phyloP scores from a whole-genome alignment of 2,329 filamentous ascomycete species.

The Botrytis medusae region DNA sequence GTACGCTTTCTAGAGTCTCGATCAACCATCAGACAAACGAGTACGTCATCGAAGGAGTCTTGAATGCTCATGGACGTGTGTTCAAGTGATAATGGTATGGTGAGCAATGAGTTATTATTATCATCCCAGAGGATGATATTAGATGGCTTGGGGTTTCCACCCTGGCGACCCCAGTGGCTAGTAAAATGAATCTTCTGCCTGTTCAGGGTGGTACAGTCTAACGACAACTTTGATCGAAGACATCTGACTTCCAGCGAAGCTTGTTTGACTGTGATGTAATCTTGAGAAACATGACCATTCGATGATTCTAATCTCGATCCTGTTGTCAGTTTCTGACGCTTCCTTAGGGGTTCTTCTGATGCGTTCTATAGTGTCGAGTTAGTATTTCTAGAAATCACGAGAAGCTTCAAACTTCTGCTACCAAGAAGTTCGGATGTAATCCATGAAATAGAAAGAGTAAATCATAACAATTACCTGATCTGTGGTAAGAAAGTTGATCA shows the following conservation, averaged over 20 bases:
- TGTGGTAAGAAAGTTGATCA: slow-evolving; percentile 4
- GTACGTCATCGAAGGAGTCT: slow-evolving; percentile 29
- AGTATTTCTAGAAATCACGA: neutral
- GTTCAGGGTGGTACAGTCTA: slow-evolving; percentile 22
- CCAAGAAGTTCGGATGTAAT: neutral
- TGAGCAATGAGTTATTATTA: slow-evolving; percentile 25
- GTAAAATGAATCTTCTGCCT: slow-evolving; percentile 27
- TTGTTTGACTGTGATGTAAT: slow-evolving; percentile 35
- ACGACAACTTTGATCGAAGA: slow-evolving; percentile 23
- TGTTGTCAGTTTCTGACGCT: slow-evolving; percentile 29
- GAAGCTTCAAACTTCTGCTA: neutral
- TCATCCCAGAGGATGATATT: slow-evolving; percentile 33
- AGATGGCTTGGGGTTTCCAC: slow-evolving; percentile 5
- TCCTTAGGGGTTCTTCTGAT: slow-evolving; percentile 30
- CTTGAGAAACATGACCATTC: slow-evolving; percentile 19
- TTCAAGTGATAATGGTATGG: slow-evolving; percentile 23
- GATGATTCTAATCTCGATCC: neutral
- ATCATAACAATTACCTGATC: slow-evolving; percentile 6
- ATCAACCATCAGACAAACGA: slow-evolving; percentile 31
- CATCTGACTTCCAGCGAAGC: slow-evolving; percentile 32
- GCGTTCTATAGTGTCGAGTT: neutral
- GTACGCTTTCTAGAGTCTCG: slow-evolving; percentile 30
- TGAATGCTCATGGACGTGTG: neutral
- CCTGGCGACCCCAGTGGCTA: slow-evolving; percentile 26
- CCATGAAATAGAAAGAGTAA: neutral